Evolutionary conservation across 2,329 filamentous ascomycete species (phyloP), one percentile per base, ranked within the genome.

Genomic region (Tympanopsis confertula): DNA sequence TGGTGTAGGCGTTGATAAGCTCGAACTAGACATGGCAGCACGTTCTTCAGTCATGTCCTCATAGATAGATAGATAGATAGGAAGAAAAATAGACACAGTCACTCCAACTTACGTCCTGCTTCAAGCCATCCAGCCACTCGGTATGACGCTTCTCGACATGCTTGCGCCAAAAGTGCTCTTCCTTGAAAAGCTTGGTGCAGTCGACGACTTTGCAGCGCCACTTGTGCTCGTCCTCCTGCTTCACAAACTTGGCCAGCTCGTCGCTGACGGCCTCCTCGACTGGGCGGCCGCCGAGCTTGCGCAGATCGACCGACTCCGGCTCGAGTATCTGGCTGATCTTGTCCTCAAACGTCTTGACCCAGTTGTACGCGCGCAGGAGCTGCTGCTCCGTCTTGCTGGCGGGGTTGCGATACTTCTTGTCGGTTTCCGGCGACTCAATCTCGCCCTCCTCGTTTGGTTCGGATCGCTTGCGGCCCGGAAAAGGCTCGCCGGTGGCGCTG

Each of bases 331-430:
- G 88, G 54, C 86, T 68, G 37, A 98, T 72, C 64, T 98, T 96
- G 54, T 98, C 91, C 55, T 98, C 91, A 51, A 94, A 98, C 0
- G 91, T 96, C 65, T 84, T 93, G 42, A 98, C 93, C 91, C 91
- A 98, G 53, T 96, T 98, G 64, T 86, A 96, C 0, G 91, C 91
- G 40, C 88, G 82, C 51, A 91, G 84, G 13, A 96, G 74, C 54
- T 96, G 91, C 55, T 94, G 86, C 50, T 94, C 87, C 4, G 79
- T 78, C 63, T 94, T 94, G 37, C 71, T 78, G 18, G 71, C 71
- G 13, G 78, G 69, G 41, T 75, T 78, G 40, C 76, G 72, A 44
- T 81, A 78, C 50, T 86, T 87, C 52, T 82, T 83, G 42, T 91
- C 84, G 22, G 55, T 54, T 26, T 74, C 69, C 4, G 81, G 77